Conservation (phyloP, 306 rosid species). For the Casuarina glauca region DNA sequence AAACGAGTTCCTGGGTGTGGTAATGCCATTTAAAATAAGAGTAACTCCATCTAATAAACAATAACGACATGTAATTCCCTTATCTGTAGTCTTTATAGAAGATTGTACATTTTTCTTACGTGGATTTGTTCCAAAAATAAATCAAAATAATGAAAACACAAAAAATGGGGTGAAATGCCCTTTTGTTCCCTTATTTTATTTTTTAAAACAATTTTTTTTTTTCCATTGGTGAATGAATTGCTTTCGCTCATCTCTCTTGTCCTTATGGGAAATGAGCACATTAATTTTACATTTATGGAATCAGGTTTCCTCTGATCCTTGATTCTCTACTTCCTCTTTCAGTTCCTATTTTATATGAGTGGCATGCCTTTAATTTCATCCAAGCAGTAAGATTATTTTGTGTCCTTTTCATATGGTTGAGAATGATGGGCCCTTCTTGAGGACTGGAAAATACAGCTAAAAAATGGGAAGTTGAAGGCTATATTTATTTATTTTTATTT, state of each 20-base stretch:
- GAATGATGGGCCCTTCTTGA: not conserved
- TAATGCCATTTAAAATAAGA: not conserved
- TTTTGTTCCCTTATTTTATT: not conserved
- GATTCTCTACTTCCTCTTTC: not conserved
- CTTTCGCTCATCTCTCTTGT: not conserved
- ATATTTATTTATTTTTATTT: not conserved
- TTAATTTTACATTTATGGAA: not conserved
- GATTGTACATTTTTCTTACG: not conserved
- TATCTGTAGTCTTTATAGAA: not conserved
- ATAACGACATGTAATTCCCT: not conserved
- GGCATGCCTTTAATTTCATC: not conserved
- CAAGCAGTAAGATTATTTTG: not conserved
- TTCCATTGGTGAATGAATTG: not conserved
- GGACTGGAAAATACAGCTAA: not conserved
- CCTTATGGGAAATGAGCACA: not conserved
- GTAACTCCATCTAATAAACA: not conserved
- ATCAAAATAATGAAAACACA: not conserved
- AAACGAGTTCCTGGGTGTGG: not conserved
- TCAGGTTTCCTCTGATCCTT: not conserved
- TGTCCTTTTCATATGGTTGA: not conserved
- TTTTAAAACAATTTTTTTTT: not conserved
- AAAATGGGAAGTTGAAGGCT: not conserved
- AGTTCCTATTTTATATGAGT: not conserved
- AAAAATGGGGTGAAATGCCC: not conserved
- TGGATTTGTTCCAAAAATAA: not conserved